These are phyloP conservation scores for Abrus pulchellus DNA, from an alignment of 306 rosid genomes.

Conservation along the genomic window DNA sequence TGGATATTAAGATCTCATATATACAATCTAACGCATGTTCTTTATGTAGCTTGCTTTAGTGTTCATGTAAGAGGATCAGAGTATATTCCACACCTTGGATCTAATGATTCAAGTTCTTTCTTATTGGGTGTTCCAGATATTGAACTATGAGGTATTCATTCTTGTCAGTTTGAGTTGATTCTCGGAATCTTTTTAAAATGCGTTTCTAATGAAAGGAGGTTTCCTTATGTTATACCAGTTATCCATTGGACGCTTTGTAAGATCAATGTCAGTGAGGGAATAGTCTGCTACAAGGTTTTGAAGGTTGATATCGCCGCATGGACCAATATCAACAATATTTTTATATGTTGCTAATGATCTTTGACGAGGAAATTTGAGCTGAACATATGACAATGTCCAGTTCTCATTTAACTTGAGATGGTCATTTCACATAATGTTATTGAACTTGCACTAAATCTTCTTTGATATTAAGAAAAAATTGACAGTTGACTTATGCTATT, in stretches of 20 bases:
- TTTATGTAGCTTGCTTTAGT: conserved; percentile 88
- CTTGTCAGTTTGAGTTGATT: neutral
- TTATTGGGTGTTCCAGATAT: conserved; percentile 73
- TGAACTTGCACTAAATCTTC: neutral
- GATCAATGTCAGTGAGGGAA: conserved; percentile 22
- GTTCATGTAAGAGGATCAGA: conserved; percentile 97
- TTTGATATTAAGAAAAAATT: conserved; percentile 7
- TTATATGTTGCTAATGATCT: conserved; percentile 3
- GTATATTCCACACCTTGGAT: conserved; percentile 84
- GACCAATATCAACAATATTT: conserved; percentile 25
- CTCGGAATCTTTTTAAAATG: conserved; percentile 18
- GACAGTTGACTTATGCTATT: conserved; percentile 20
- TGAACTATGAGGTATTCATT: conserved; percentile 68
- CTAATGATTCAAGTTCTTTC: conserved; percentile 78
- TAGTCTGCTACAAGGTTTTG: conserved; percentile 36
- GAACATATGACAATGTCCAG: conserved; percentile 28
- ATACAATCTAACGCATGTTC: neutral
- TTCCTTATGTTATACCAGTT: conserved; percentile 34
- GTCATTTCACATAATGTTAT: conserved; percentile 33
- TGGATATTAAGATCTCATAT: neutral
- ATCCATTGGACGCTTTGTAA: conserved; percentile 25
- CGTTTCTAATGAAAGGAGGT: neutral
- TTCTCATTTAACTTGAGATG: conserved; percentile 9
- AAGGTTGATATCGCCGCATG: conserved; percentile 35
- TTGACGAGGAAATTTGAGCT: conserved; percentile 7